A percentile compares a stretch with the other conserved stretches of the same genome.
Conservation (phyloP, 108 stramenopile species). For the Cyclostephanos invisitatus region DNA sequence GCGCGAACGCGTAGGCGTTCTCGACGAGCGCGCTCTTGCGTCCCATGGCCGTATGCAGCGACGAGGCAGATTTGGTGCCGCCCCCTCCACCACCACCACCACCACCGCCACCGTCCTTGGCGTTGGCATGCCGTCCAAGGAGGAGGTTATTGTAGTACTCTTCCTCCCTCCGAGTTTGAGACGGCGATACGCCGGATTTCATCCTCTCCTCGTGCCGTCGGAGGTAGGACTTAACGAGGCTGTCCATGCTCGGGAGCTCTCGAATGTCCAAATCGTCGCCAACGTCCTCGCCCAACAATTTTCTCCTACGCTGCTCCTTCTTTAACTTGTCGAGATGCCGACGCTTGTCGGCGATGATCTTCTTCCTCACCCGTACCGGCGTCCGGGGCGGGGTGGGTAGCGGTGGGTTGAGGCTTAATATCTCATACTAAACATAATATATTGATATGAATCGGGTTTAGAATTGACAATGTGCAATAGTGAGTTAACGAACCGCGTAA, state of each 20-base stretch:
- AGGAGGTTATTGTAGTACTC: slow-evolving; percentile 74
- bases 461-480: not conserved
- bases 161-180: slow-evolving; percentile 32
- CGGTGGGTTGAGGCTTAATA: slow-evolving; percentile 76
- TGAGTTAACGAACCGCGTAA: not conserved
- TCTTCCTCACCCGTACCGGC: slow-evolving; percentile 45
- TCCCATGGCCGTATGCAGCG: slow-evolving; percentile 63
- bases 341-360: slow-evolving; percentile 31
- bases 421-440: slow-evolving; percentile 49
- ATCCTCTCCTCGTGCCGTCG: slow-evolving; percentile 44
- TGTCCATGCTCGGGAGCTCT: slow-evolving; percentile 47
- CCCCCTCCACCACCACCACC: too few relatives aligned
- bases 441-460: not conserved
- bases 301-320: slow-evolving; percentile 19
- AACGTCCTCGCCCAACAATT: slow-evolving; percentile 25
- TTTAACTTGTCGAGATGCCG: slow-evolving; percentile 14
- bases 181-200: slow-evolving; percentile 19
- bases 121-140: slow-evolving; percentile 49
- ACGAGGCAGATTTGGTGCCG: slow-evolving; percentile 8
- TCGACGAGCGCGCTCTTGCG: slow-evolving; percentile 62
- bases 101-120: not conserved
- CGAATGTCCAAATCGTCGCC: not conserved
- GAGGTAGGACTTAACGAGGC: slow-evolving; percentile 63
- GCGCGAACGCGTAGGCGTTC: slow-evolving; percentile 77
- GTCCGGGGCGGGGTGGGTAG: slow-evolving; percentile 61